Evolutionary conservation across 257 asterid species (phyloP).

Genomic region (Solanum etuberosum): DNA sequence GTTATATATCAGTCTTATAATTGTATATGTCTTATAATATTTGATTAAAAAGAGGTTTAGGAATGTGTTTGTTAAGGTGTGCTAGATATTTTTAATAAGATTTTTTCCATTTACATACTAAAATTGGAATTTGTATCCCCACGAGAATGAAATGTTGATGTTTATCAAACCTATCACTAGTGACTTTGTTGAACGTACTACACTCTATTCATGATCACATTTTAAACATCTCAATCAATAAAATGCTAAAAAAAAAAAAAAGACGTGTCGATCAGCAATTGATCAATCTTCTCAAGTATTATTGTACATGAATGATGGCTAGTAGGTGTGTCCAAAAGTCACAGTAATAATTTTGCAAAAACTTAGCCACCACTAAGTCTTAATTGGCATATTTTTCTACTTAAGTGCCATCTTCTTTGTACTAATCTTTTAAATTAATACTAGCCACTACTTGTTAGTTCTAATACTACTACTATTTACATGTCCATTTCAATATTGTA

Average conservation of each 20-base stretch:
- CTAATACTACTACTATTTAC: background rate
- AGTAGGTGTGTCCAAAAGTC: background rate
- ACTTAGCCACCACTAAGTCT: background rate
- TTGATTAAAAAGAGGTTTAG: background rate
- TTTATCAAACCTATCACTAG: background rate
- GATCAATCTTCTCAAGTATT: background rate
- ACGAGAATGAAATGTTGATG: background rate
- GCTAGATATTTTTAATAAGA: background rate
- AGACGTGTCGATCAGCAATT: background rate
- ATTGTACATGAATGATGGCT: background rate
- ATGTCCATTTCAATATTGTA: background rate
- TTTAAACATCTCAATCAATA: background rate
- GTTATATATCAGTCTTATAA: background rate
- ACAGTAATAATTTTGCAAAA: background rate
- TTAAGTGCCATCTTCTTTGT: background rate
- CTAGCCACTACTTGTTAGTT: background rate
- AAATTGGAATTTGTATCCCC: background rate
- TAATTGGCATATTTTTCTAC: background rate
- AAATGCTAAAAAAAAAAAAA: background rate
- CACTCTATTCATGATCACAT: background rate
- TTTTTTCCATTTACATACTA: background rate
- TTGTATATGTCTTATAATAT: background rate
- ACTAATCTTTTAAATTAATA: background rate
- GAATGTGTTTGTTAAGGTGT: conserved; percentile 32
- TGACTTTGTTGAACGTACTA: background rate